Conservation (phyloP, 179 eudicot species). For the Spinacia oleracea region DNA sequence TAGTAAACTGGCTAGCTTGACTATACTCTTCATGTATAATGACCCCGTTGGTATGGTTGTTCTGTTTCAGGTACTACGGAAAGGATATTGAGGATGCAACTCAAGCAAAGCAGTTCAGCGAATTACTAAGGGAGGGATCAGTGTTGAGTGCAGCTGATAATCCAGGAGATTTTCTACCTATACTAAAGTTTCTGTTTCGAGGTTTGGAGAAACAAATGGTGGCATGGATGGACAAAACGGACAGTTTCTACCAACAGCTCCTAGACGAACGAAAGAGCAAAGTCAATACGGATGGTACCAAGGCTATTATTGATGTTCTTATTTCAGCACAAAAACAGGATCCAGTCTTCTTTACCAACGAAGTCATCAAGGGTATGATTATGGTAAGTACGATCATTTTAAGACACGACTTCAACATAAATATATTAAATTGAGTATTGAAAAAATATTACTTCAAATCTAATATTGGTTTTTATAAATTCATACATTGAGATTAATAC, state of each 20-base stretch:
- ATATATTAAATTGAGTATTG: too few species aligned
- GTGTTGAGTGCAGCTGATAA: constrained; percentile 23
- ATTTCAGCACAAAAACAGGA: constrained; percentile 38
- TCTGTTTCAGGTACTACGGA: constrained; percentile 29
- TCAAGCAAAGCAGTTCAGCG: constrained; percentile 37
- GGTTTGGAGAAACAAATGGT: constrained; percentile 33
- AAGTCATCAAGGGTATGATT: constrained; percentile 43
- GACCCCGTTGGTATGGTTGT: background rate
- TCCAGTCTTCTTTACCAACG: constrained; percentile 47
- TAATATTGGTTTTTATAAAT: too few species aligned
- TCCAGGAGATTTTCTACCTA: constrained; percentile 40
- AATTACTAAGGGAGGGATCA: constrained; percentile 32
- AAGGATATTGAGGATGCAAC: constrained; percentile 30
- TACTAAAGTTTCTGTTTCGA: constrained; percentile 31
- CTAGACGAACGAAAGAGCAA: constrained; percentile 31
- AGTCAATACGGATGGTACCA: background rate
- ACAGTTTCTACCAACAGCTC: constrained; percentile 38
- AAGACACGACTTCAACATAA: too few species aligned
- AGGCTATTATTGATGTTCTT: constrained; percentile 45
- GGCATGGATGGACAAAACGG: constrained; percentile 32
- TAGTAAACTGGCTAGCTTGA: too few species aligned
- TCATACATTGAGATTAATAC: too few species aligned
- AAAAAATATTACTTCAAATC: too few species aligned
- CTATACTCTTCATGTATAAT: too few species aligned
- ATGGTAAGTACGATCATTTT: constrained; percentile 29